Conservation (phyloP, 768 basidiomycete species). For the Suillus spraguei region DNA sequence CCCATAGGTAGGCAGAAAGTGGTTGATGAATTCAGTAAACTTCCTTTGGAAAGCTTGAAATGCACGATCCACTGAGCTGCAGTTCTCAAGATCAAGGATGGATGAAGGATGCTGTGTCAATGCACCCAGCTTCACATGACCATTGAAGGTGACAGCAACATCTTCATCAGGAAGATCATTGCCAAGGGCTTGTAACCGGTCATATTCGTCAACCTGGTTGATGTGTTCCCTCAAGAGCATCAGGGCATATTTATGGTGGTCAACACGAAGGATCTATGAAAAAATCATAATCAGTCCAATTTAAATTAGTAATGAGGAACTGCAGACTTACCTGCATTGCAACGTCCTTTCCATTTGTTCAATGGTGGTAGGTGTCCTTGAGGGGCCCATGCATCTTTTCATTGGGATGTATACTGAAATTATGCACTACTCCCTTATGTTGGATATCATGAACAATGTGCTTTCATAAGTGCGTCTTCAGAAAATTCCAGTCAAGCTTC, state of each 20-base stretch:
- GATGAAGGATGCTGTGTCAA: not conserved
- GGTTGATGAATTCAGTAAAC: conserved; percentile 8
- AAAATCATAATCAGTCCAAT: not conserved
- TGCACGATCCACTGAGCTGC: not conserved
- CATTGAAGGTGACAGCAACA: not conserved
- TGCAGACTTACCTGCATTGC: conserved; percentile 29
- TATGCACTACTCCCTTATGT: conserved; percentile 31
- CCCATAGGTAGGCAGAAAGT: conserved; percentile 4
- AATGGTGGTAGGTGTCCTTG: conserved; percentile 28
- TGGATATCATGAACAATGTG: conserved; percentile 37
- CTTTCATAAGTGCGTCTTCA: conserved; percentile 36
- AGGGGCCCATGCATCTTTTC: conserved; percentile 34
- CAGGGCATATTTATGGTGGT: conserved; percentile 13
- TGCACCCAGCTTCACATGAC: not conserved
- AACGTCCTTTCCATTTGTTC: conserved; percentile 38
- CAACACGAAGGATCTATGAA: conserved; percentile 17
- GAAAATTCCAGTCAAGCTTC: conserved; percentile 38
- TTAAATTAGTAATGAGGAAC: not conserved
- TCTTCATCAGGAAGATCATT: not conserved
- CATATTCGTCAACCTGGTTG: not conserved
- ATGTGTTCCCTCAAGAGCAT: conserved; percentile 13
- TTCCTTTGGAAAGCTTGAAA: conserved; percentile 7
- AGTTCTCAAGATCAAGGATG: not conserved
- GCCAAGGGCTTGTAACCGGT: conserved; percentile 24
- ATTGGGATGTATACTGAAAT: conserved; percentile 37